Conservation (phyloP, 208 protist species). For the Crithidia bombi region DNA sequence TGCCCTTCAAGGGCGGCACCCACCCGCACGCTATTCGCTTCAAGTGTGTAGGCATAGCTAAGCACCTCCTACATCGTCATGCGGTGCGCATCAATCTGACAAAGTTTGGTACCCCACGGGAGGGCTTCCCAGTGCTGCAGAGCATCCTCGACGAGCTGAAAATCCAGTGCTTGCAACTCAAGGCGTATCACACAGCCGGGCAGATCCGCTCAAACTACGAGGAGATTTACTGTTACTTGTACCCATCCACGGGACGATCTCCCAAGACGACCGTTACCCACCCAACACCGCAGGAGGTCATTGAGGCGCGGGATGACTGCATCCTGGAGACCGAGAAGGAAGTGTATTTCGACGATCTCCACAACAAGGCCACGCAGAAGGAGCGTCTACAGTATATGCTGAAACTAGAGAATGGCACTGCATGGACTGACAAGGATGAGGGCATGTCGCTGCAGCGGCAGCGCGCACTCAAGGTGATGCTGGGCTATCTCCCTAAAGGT, state of each 20-base stretch:
- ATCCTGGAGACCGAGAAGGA: conserved; percentile 80
- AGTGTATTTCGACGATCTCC: conserved; percentile 84
- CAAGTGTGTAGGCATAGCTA: conserved; percentile 82
- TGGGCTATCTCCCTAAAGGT: conserved; percentile 87
- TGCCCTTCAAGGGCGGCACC: conserved; percentile 84
- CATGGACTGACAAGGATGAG: conserved; percentile 89
- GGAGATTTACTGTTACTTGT: conserved; percentile 88
- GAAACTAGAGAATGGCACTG: conserved; percentile 77
- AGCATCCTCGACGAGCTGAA: conserved; percentile 81
- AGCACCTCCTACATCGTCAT: conserved; percentile 77
- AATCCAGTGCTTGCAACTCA: conserved; percentile 65
- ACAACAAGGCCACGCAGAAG: conserved; percentile 56
- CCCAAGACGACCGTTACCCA: conserved; percentile 84
- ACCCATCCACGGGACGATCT: conserved; percentile 79
- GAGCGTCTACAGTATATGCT: conserved; percentile 66
- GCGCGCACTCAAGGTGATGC: conserved; percentile 87
- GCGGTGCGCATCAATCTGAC: conserved; percentile 81
- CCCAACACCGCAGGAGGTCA: conserved; percentile 60
- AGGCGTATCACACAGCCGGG: conserved; percentile 79
- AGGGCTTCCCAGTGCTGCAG: conserved; percentile 85
- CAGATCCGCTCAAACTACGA: conserved; percentile 74
- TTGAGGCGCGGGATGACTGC: conserved; percentile 60
- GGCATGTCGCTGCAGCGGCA: conserved; percentile 86
- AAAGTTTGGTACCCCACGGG: conserved; percentile 83
- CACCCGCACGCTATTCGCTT: conserved; percentile 89